Evolutionary conservation across 1,284 basidiomycete genomes (phyloP).

Genomic region (Grifola frondosa): DNA sequence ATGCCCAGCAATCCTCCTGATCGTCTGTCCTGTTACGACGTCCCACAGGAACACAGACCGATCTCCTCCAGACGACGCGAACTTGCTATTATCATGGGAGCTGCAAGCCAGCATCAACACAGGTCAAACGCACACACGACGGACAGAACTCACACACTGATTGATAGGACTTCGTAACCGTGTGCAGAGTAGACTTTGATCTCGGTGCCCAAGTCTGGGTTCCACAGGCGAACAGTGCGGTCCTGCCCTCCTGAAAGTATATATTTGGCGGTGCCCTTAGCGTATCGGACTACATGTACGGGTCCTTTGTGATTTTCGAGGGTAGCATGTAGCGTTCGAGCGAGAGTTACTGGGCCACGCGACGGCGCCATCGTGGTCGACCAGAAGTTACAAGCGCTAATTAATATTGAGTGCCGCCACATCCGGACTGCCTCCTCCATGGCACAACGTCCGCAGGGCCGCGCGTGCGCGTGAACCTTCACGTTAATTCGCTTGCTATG

Average conservation of each 20-base stretch:
- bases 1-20: conserved; percentile 83
- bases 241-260: conserved; percentile 91
- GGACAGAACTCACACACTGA: conserved; percentile 71
- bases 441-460: too few relatives aligned
- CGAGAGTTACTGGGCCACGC: conserved; percentile 55
- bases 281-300: conserved; percentile 83
- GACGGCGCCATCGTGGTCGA: conserved; percentile 56
- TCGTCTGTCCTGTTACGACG: conserved; percentile 82
- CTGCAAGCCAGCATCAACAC: conserved; percentile 40
- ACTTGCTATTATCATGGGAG: conserved; percentile 89
- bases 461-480: too few relatives aligned
- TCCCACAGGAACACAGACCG: conserved; percentile 95
- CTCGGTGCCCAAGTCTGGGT: conserved; percentile 79
- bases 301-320: conserved; percentile 73
- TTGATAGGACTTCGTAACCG: conserved; percentile 90
- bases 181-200: conserved; percentile 91
- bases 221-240: conserved; percentile 89
- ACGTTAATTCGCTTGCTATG: too few relatives aligned
- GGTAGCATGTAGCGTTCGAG: conserved; percentile 61
- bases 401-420: too few relatives aligned
- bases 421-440: too few relatives aligned
- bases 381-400: conserved; percentile 4
- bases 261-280: conserved; percentile 85
- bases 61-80: conserved; percentile 93
- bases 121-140: neutral